Evolutionary conservation across 2,329 filamentous ascomycete genomes (phyloP).

Genomic region (Penicillium janthinellum): DNA sequence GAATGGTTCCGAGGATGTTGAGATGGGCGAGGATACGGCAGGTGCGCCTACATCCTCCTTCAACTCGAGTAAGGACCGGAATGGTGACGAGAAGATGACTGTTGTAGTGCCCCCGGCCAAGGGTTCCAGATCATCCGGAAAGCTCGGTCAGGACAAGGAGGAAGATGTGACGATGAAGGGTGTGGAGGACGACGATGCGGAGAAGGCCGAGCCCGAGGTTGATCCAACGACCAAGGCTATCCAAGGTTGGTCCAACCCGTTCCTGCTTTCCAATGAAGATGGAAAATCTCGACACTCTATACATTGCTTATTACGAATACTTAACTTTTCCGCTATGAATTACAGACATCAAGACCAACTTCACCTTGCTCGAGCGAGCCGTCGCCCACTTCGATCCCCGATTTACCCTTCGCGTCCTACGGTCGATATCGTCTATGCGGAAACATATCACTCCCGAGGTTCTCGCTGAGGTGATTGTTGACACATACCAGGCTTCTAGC

Average conservation of each 20-base stretch:
- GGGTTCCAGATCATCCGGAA: conserved; percentile 59
- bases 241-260: conserved; percentile 40
- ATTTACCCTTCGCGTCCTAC: conserved; percentile 90
- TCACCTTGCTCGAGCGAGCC: conserved; percentile 85
- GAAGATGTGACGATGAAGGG: conserved; percentile 73
- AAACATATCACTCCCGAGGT: conserved; percentile 85
- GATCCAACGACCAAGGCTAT: conserved; percentile 55
- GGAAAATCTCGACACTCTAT: not conserved
- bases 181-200: conserved; percentile 44
- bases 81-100: conserved; percentile 77
- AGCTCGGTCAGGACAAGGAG: conserved; percentile 62
- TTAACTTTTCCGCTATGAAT: not conserved
- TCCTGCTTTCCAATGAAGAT: not conserved
- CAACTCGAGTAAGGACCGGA: conserved; percentile 67
- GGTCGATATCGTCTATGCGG: conserved; percentile 92
- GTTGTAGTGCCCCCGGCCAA: conserved; percentile 77
- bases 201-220: conserved; percentile 48
- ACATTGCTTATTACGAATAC: not conserved
- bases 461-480: conserved; percentile 75
- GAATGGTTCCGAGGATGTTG: conserved; percentile 67
- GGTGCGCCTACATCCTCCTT: conserved; percentile 53
- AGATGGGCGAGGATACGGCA: conserved; percentile 67
- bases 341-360: conserved; percentile 92
- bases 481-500: conserved; percentile 73
- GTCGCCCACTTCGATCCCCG: conserved; percentile 91